Evolutionary conservation across 371 early-diverging fungal species (phyloP), one percentile per base, ranked within the genome.

Genomic region (Mortierella sp.): DNA sequence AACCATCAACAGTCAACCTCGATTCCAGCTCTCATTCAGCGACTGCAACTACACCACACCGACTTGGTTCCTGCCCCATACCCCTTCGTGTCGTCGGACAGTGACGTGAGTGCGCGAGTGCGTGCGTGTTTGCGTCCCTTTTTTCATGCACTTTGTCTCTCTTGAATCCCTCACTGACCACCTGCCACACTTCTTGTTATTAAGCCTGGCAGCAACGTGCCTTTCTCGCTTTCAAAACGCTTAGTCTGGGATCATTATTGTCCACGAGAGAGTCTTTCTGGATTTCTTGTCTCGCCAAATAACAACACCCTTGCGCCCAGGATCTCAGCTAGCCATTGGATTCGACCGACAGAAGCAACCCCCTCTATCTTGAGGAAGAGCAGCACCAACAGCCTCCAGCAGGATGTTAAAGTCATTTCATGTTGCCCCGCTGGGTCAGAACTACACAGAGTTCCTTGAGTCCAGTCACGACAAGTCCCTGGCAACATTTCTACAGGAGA

Each of bases 381-480:
- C 37, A 67, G 67, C 40, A 57, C 8, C 13, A 26, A 28, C 13
- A 10, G 10, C 24, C 14, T 6, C 40, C 37, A 40, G 37, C 34
- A 67, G 13, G 43, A 83, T 83, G 83, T 46, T 83, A 44, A 83
- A 83, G 74, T 80, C 86, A 16, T 79, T 79, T 69, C 73, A 76
- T 74, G 86, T 86, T 51, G 73, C 82, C 24, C 86, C 86, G 16
- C 74, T 86, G 43, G 86, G 86, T 28, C 86, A 79, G 53, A 86
- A 86, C 77, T 86, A 86, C 28, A 86, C 86, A 69, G 79, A 86
- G 67, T 86, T 86, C 70, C 77, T 86, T 37, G 79, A 86, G 53
- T 77, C 82, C 37, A 75, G 82, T 16, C 80, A 79, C 43, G 82
- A 86, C 69, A 78, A 77, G 31, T 81, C 86, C 19, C 73, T 86